phyloP scores from a whole-genome alignment of 768 basidiomycete species.

The Russula lepida region DNA sequence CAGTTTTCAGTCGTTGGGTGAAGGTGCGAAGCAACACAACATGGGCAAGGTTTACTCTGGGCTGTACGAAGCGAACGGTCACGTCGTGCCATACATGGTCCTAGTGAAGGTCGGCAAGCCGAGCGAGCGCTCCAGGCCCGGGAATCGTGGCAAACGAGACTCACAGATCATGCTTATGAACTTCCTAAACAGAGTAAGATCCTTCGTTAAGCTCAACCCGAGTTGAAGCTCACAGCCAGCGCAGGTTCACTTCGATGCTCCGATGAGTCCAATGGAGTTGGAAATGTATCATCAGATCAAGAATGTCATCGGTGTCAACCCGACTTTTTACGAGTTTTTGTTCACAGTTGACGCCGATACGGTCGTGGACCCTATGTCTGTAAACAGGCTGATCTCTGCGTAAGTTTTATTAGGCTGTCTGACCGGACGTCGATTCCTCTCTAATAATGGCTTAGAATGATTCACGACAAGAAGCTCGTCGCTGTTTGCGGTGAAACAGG shows the following conservation, averaged over 20 bases:
- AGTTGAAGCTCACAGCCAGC: neutral
- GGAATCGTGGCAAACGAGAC: constrained; percentile 97
- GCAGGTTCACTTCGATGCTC: constrained; percentile 91
- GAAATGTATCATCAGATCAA: constrained; percentile 99
- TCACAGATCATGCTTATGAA: constrained; percentile 95
- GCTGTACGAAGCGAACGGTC: constrained; percentile 86
- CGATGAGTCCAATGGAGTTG: constrained; percentile 94
- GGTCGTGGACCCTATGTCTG: constrained; percentile 76
- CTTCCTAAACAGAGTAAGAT: constrained; percentile 86
- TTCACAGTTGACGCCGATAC: constrained; percentile 96
- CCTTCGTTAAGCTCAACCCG: neutral
- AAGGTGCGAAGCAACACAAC: constrained; percentile 93
- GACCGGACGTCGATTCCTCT: neutral
- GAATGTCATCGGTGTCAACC: constrained; percentile 99
- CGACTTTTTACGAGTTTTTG: constrained; percentile 94
- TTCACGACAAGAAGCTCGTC: constrained; percentile 90
- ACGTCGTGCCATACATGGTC: constrained; percentile 92
- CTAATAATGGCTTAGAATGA: constrained; percentile 54
- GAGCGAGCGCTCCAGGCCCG: constrained; percentile 84
- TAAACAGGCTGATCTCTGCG: constrained; percentile 91
- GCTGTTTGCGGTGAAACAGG: constrained; percentile 95
- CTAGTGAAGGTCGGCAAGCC: constrained; percentile 94
- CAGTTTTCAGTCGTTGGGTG: constrained; percentile 88
- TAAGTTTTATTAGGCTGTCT: constrained; percentile 36
- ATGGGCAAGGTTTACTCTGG: constrained; percentile 98